Conservation (phyloP, 192 early-diverging fungal species). For the Helicostylum pulchrum region DNA sequence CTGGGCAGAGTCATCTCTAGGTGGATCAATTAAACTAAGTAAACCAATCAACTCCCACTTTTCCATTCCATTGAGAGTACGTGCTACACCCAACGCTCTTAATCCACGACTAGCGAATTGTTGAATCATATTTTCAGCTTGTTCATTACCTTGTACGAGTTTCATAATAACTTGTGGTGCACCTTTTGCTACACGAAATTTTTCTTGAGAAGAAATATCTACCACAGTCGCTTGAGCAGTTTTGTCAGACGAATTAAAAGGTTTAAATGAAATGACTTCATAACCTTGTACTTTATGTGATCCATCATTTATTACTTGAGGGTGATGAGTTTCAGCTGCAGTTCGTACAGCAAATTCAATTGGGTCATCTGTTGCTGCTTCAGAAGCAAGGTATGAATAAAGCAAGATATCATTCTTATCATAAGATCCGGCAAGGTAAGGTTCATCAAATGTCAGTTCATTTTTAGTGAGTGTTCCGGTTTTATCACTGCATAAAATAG, state of each 20-base stretch:
- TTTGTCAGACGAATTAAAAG: constrained; percentile 72
- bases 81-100: constrained; percentile 69
- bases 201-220: constrained; percentile 44
- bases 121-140: constrained; percentile 50
- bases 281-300: constrained; percentile 63
- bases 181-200: constrained; percentile 67
- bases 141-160: constrained; percentile 46
- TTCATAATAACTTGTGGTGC: constrained; percentile 69
- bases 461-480: constrained; percentile 78
- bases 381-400: constrained; percentile 60
- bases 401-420: constrained; percentile 62
- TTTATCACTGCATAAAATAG: constrained; percentile 64
- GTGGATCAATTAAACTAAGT: constrained; percentile 65
- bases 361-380: constrained; percentile 70
- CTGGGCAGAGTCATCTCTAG: constrained; percentile 60
- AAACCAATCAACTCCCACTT: constrained; percentile 64
- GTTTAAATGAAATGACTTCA: constrained; percentile 62
- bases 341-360: constrained; percentile 70
- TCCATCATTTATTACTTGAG: constrained; percentile 43
- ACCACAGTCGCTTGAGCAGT: constrained; percentile 63
- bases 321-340: constrained; percentile 52
- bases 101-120: constrained; percentile 65
- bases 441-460: constrained; percentile 73
- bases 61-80: constrained; percentile 42
- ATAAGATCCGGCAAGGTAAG: constrained; percentile 43